Conservation (phyloP, 257 asterid species). For the Ehretia macrophylla region DNA sequence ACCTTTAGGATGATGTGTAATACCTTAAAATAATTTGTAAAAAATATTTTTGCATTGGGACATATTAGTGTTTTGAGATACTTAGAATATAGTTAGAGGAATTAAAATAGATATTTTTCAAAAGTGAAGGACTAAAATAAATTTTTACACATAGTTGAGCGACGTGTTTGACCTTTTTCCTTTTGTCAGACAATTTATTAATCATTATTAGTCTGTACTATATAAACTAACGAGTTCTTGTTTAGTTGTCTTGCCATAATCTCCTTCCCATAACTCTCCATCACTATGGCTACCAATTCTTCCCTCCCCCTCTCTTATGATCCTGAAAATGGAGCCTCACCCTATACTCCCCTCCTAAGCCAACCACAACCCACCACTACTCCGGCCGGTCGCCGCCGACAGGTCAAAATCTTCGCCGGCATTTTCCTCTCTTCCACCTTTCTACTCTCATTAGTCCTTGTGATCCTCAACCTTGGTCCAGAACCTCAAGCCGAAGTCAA, state of each 20-base stretch:
- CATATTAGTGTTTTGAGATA: too few species aligned
- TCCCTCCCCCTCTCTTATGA: constrained; percentile 25
- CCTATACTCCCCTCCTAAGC: constrained; percentile 34
- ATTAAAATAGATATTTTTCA: too few species aligned
- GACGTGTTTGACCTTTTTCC: too few species aligned
- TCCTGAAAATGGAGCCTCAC: constrained; percentile 31
- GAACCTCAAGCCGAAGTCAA: constrained; percentile 15
- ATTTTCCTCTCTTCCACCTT: constrained; percentile 37
- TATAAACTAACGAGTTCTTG: too few species aligned
- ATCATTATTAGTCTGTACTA: too few species aligned
- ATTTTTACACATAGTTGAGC: too few species aligned
- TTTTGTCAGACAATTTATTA: too few species aligned
- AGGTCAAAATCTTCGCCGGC: constrained; percentile 28
- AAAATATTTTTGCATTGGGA: too few species aligned
- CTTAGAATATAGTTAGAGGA: too few species aligned
- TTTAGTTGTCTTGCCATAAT: background rate
- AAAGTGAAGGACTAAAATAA: too few species aligned
- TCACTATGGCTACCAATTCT: constrained; percentile 32
- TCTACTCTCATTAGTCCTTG: constrained; percentile 23
- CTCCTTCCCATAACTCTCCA: background rate
- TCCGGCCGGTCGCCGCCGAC: constrained; percentile 17
- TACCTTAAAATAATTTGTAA: too few species aligned
- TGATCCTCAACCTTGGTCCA: constrained; percentile 17
- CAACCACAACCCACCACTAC: constrained; percentile 19
- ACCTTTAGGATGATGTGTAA: too few species aligned